A percentile compares a stretch with the other conserved stretches of the same genome.
phyloP scores from a whole-genome alignment of 805 yeast genomes.

The Scheffersomyces amazonensis region DNA sequence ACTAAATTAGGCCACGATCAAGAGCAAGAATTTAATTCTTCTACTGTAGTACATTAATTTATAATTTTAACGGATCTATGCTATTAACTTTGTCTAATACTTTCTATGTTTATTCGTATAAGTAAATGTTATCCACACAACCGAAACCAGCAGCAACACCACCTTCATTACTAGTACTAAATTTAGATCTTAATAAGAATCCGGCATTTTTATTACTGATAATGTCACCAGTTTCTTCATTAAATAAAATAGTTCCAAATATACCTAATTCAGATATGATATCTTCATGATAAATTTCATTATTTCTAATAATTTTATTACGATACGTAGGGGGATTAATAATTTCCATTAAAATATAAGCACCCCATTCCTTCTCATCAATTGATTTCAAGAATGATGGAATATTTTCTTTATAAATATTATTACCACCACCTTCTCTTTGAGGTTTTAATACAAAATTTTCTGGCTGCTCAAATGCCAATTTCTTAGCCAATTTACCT shows the following conservation, averaged over 20 bases:
- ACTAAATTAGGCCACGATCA: too few species aligned
- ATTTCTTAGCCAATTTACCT: constrained; percentile 59
- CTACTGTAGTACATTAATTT: too few species aligned
- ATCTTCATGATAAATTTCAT: constrained; percentile 61
- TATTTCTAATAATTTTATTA: constrained; percentile 71
- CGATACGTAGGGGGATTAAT: constrained; percentile 70
- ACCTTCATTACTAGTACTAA: constrained; percentile 88
- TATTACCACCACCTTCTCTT: constrained; percentile 98
- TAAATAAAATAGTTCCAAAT: constrained; percentile 79
- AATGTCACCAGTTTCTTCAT: constrained; percentile 57
- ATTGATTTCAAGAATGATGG: constrained; percentile 63
- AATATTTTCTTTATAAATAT: constrained; percentile 82
- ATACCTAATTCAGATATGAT: constrained; percentile 89
- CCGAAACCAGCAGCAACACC: constrained; percentile 99
- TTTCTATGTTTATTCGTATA: constrained; percentile 27
- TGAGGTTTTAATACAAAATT: constrained; percentile 91
- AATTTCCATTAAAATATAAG: constrained; percentile 90
- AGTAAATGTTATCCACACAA: constrained; percentile 81
- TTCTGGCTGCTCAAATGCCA: constrained; percentile 68
- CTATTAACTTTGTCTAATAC: background rate
- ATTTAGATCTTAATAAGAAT: constrained; percentile 84
- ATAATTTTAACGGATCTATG: too few species aligned
- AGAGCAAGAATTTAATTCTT: too few species aligned
- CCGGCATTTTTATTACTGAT: constrained; percentile 71
- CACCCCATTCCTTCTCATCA: constrained; percentile 77